Evolutionary conservation across 2,329 filamentous ascomycete genomes (phyloP).

Genomic region (Harringtonia aguacate): DNA sequence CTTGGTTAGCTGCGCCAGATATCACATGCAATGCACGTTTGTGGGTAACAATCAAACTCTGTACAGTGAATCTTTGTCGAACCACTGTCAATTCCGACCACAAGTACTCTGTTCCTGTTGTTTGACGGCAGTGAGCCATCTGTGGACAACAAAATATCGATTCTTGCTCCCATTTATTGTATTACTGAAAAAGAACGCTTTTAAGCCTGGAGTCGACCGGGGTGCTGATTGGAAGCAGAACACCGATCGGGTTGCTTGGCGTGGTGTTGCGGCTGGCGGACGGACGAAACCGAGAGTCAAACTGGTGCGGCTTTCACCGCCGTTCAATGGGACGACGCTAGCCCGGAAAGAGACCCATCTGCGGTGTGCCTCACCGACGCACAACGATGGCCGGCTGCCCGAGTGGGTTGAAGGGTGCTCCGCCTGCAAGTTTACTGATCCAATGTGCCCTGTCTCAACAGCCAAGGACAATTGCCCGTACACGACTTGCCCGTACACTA

Average conservation of each 20-base stretch:
- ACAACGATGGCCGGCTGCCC: constrained; percentile 31
- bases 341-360: constrained; percentile 31
- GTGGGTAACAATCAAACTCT: too few relatives aligned
- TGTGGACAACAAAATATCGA: constrained; percentile 60
- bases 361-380: constrained; percentile 32
- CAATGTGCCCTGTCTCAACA: constrained; percentile 38
- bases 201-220: constrained; percentile 40
- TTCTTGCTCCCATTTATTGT: constrained; percentile 62
- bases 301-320: constrained; percentile 64
- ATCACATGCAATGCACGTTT: too few relatives aligned
- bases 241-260: constrained; percentile 44
- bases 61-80: constrained; percentile 47
- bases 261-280: constrained; percentile 57
- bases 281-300: constrained; percentile 40
- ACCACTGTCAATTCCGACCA: constrained; percentile 44
- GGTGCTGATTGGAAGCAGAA: constrained; percentile 51
- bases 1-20: too few relatives aligned
- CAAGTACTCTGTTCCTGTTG: constrained; percentile 49
- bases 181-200: constrained; percentile 52
- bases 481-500: too few relatives aligned
- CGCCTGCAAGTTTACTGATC: constrained; percentile 41
- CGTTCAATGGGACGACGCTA: constrained; percentile 57
- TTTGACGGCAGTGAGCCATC: constrained; percentile 60
- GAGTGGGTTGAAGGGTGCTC: constrained; percentile 39
- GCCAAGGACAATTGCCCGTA: constrained; percentile 13